These are phyloP conservation scores for Guadua angustifolia DNA, from an alignment of 176 grass and related monocot genomes.

Conservation along the genomic window DNA sequence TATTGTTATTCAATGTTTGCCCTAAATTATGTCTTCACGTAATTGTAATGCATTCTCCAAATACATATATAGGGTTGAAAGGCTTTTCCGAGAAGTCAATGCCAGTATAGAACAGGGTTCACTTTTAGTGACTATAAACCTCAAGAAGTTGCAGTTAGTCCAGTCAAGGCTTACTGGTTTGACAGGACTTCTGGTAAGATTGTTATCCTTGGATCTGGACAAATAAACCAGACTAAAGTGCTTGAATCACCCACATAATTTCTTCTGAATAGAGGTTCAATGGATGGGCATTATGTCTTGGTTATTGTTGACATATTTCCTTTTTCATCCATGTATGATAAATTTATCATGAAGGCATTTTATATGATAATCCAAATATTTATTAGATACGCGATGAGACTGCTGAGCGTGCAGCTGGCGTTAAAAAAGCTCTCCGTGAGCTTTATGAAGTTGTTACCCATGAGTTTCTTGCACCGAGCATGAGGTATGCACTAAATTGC, in stretches of 20 bases:
- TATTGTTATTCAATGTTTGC: background rate
- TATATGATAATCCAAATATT: conserved; percentile 27
- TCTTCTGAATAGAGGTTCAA: background rate
- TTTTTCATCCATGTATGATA: conserved; percentile 23
- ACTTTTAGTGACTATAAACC: conserved; percentile 77
- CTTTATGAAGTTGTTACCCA: conserved; percentile 88
- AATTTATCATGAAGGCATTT: conserved; percentile 6
- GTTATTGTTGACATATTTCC: conserved; percentile 14
- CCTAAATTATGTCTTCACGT: conserved; percentile 27
- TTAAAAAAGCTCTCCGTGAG: conserved; percentile 75
- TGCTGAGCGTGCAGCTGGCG: conserved; percentile 72
- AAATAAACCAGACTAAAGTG: background rate
- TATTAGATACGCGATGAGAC: conserved; percentile 82
- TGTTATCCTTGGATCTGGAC: background rate
- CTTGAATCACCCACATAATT: conserved; percentile 15
- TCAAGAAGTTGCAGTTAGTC: conserved; percentile 85
- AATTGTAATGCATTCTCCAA: conserved; percentile 25
- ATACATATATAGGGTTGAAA: conserved; percentile 78
- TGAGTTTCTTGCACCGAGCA: conserved; percentile 69
- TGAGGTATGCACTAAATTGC: conserved; percentile 56
- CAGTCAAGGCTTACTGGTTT: conserved; percentile 78
- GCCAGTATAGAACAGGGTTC: conserved; percentile 64
- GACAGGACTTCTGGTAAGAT: conserved; percentile 84
- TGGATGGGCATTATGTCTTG: background rate
- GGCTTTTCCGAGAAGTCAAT: conserved; percentile 71